phyloP scores from a whole-genome alignment of 1,139 yeast species.

The Taphrina deformans region DNA sequence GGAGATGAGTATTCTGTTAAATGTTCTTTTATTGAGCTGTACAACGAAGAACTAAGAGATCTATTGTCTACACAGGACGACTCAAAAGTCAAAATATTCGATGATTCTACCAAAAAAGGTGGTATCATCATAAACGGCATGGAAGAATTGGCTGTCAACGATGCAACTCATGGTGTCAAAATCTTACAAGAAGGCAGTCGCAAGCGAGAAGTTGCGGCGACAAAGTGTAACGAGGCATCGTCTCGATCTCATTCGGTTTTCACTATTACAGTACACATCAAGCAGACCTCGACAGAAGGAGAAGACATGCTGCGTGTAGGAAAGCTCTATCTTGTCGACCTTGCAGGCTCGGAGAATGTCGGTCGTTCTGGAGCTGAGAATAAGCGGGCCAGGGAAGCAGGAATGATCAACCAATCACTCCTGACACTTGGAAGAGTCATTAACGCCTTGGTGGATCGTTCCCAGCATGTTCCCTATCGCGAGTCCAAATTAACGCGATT shows the following conservation, averaged over 20 bases:
- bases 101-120: constrained; percentile 47
- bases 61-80: constrained; percentile 49
- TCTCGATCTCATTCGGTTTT: constrained; percentile 76
- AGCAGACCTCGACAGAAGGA: constrained; percentile 47
- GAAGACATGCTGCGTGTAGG: constrained; percentile 49
- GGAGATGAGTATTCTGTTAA: constrained; percentile 59
- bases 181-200: constrained; percentile 55
- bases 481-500: constrained; percentile 79
- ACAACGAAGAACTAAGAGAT: constrained; percentile 71
- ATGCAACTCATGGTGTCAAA: constrained; percentile 50
- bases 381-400: constrained; percentile 83
- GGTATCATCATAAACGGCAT: constrained; percentile 52
- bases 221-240: constrained; percentile 68
- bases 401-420: constrained; percentile 79
- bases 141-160: constrained; percentile 51
- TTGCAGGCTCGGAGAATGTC: constrained; percentile 87
- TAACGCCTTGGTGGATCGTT: constrained; percentile 62
- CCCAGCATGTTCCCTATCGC: constrained; percentile 76
- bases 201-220: constrained; percentile 64
- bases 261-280: constrained; percentile 59
- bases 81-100: constrained; percentile 51
- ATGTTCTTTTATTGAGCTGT: constrained; percentile 69
- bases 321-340: constrained; percentile 76
- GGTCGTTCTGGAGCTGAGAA: constrained; percentile 75
- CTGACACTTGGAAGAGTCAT: constrained; percentile 83